Conservation (phyloP, 2,329 filamentous ascomycete species). For the Ophiostoma quercus region DNA sequence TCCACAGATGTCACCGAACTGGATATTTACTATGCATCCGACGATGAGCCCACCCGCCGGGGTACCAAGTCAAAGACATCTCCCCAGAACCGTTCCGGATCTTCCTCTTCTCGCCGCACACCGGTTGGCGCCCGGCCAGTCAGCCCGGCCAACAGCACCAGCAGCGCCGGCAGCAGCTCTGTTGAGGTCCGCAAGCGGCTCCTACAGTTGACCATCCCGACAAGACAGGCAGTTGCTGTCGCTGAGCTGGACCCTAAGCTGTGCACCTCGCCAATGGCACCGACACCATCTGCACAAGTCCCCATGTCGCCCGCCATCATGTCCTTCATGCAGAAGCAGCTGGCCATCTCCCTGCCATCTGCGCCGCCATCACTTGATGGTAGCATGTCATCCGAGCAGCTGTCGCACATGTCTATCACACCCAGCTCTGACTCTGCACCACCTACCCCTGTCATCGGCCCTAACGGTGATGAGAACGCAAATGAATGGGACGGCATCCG, state of each 20-base stretch:
- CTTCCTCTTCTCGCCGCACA: not conserved
- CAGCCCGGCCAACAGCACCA: constrained; percentile 3
- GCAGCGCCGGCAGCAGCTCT: constrained; percentile 21
- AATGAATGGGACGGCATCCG: constrained; percentile 67
- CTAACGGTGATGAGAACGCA: constrained; percentile 45
- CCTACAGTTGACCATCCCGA: constrained; percentile 51
- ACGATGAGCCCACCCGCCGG: constrained; percentile 55
- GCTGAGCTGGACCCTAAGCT: constrained; percentile 40
- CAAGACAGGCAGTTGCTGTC: constrained; percentile 35
- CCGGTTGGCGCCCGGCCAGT: not conserved
- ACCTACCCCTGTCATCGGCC: constrained; percentile 68
- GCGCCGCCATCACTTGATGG: constrained; percentile 86
- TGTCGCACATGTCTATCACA: constrained; percentile 45
- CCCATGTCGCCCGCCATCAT: constrained; percentile 71
- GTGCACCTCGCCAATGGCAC: constrained; percentile 53
- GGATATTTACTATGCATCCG: constrained; percentile 80
- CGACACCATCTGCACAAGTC: constrained; percentile 62
- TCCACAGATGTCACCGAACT: constrained; percentile 66
- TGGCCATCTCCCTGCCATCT: constrained; percentile 64
- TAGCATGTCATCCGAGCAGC: constrained; percentile 80
- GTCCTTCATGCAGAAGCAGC: constrained; percentile 61
- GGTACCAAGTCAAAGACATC: constrained; percentile 33
- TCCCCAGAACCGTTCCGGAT: not conserved
- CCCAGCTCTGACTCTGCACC: constrained; percentile 63
- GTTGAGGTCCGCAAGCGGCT: constrained; percentile 39